These are phyloP conservation scores for Podaxis rugospora DNA, from an alignment of 768 basidiomycete genomes.

Conservation along the genomic window DNA sequence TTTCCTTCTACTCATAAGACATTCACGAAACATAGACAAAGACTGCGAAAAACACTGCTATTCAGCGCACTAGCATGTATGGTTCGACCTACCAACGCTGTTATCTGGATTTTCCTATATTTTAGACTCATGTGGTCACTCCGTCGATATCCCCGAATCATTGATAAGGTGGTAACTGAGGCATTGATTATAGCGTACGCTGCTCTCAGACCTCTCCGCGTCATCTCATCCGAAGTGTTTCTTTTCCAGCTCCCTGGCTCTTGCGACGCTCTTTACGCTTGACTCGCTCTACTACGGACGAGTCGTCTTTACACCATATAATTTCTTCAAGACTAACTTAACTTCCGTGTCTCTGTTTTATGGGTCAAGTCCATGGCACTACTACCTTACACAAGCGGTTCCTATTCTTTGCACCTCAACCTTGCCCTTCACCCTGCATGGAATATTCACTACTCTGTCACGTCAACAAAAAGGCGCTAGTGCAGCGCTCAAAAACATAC, in stretches of 20 bases:
- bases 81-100: slow-evolving; percentile 82
- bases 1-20: slow-evolving; percentile 11
- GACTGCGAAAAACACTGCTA: slow-evolving; percentile 32
- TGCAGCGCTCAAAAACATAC: slow-evolving; percentile 36
- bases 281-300: slow-evolving; percentile 72
- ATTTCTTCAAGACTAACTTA: slow-evolving; percentile 81
- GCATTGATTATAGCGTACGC: slow-evolving; percentile 42
- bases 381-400: slow-evolving; percentile 81
- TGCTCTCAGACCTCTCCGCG: not conserved
- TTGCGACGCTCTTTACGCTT: slow-evolving; percentile 32
- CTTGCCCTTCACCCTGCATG: slow-evolving; percentile 69
- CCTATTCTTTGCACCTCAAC: slow-evolving; percentile 76
- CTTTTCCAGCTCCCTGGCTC: slow-evolving; percentile 21
- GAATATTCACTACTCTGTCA: slow-evolving; percentile 37
- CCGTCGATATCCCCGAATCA: slow-evolving; percentile 27
- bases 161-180: slow-evolving; percentile 34
- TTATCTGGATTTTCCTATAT: slow-evolving; percentile 81
- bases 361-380: slow-evolving; percentile 82
- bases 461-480: slow-evolving; percentile 18
- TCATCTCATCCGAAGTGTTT: not conserved
- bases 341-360: slow-evolving; percentile 91
- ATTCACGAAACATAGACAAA: slow-evolving; percentile 23
- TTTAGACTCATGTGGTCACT: slow-evolving; percentile 51
- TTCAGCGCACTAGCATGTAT: slow-evolving; percentile 78
- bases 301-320: slow-evolving; percentile 69